Conservation (phyloP, 169 alveolate species). For the Plasmodium inui region DNA sequence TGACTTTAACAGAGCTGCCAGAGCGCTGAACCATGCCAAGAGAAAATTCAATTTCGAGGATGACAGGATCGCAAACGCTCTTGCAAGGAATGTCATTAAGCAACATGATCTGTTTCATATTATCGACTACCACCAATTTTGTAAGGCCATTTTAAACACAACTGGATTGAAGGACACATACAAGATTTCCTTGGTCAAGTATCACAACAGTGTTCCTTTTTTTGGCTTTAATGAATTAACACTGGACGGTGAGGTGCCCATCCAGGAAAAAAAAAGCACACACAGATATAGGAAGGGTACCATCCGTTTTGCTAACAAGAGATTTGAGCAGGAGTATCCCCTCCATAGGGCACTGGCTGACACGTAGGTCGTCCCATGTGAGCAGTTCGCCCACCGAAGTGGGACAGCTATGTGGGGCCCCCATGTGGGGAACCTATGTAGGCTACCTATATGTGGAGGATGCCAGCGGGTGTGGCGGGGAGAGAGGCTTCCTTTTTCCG, state of each 20-base stretch:
- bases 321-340: slow-evolving; percentile 46
- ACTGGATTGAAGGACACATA: slow-evolving; percentile 37
- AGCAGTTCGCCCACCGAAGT: background rate
- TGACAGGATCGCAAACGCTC: slow-evolving; percentile 76
- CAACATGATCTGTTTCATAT: slow-evolving; percentile 77
- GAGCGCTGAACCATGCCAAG: slow-evolving; percentile 78
- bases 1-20: slow-evolving; percentile 81
- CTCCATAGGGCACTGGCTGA: slow-evolving; percentile 24
- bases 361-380: background rate
- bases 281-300: slow-evolving; percentile 51
- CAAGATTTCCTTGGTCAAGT: slow-evolving; percentile 20
- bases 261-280: slow-evolving; percentile 2
- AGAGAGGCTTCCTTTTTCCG: no score
- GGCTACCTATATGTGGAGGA: background rate
- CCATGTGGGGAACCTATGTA: no score
- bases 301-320: slow-evolving; percentile 57
- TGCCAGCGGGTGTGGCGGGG: background rate
- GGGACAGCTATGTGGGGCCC: no score
- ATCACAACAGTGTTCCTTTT: slow-evolving; percentile 71
- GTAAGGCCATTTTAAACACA: slow-evolving; percentile 9
- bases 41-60: slow-evolving; percentile 32
- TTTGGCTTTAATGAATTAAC: slow-evolving; percentile 49
- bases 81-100: slow-evolving; percentile 76
- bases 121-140: slow-evolving; percentile 81
- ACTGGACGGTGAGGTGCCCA: slow-evolving; percentile 1